These are phyloP conservation scores for Cladosporium phlei DNA, from an alignment of 2,329 filamentous ascomycete genomes.

Conservation along the genomic window DNA sequence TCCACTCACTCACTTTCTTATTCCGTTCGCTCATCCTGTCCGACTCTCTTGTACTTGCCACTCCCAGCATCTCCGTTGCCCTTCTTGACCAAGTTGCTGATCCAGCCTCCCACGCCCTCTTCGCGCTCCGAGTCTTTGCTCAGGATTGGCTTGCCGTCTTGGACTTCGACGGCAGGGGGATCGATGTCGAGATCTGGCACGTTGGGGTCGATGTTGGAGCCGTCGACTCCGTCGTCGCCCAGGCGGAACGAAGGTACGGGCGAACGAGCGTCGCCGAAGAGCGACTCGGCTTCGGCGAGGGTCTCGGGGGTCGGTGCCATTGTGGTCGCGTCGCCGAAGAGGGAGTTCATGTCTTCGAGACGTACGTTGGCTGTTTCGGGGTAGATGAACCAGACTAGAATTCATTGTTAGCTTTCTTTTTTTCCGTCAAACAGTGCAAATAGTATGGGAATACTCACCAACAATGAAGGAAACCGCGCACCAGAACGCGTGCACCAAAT, in stretches of 20 bases:
- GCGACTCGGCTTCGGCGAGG: constrained; percentile 72
- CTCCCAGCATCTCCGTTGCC: constrained; percentile 38
- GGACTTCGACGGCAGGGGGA: constrained; percentile 59
- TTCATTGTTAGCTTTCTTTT: too few relatives aligned
- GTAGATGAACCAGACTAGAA: constrained; percentile 85
- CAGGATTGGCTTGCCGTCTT: constrained; percentile 47
- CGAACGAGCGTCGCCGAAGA: constrained; percentile 68
- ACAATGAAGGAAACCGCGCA: constrained; percentile 93
- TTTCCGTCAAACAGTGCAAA: too few relatives aligned
- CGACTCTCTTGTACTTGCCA: constrained; percentile 44
- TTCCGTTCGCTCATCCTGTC: constrained; percentile 39
- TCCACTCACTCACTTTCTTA: neutral
- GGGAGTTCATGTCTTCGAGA: constrained; percentile 89
- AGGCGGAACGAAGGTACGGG: constrained; percentile 73
- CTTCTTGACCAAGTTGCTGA: constrained; percentile 60
- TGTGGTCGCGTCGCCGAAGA: constrained; percentile 91
- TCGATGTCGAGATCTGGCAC: constrained; percentile 81
- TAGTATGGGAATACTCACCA: constrained; percentile 73
- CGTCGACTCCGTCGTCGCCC: constrained; percentile 35
- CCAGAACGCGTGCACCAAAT: constrained; percentile 94
- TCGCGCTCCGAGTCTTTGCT: constrained; percentile 30
- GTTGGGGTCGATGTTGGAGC: constrained; percentile 42
- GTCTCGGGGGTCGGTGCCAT: constrained; percentile 74
- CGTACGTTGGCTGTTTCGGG: constrained; percentile 94
- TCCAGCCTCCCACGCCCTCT: constrained; percentile 65